Base-by-base conservation (phyloP, 331 rosid genomes). In the Acacia concinna region DNA sequence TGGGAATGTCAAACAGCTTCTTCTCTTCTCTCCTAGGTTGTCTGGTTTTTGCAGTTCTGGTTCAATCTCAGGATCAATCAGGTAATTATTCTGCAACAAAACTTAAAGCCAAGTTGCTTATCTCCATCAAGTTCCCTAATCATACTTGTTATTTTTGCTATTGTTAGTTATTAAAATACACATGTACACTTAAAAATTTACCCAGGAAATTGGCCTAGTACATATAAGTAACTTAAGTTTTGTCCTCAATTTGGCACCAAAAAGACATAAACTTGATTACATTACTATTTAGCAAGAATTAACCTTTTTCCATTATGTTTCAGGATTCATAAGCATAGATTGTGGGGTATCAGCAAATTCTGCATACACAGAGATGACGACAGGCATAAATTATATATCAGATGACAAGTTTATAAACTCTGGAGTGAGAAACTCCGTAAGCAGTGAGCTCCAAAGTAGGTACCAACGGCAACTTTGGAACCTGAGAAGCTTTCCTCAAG, bases 401-500 rank as follows among this genome's bases (percentile, higher is more conserved):
- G 91, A 89, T 31, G 89, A 76, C 0, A 18, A 64, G 0, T 85
- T 81, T 80, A 81, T 86, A 20, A 44, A 51, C 37, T 54, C 78
- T 10, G 97, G 92, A 2, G 52, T 23, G n/a, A 75, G 81, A 12
- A 51, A 44, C 8, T 6, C 59, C 31, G 32, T 91, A 37, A 23
- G 17, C 20, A 0, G 66, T 1, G 52, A 56, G 0, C 56, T 79
- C 30, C 56, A 3, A 71, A 12, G 6, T 1, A 10, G 0, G 8
- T 6, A 20, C 1, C 74, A 41, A 18, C 80, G 21, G 25, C 74
- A 78, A 2, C 0, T 15, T 4, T 67, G 70, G 72, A 34, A 4
- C 30, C 17, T 88, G 0, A 79, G 91, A 79, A 91, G 87, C 82
- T 91, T 91, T 75, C 90, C 89, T 1, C 73, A 71, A 38, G 89